phyloP scores from a whole-genome alignment of 208 protist genomes.

The Acanthamoeba culbertsoni region DNA sequence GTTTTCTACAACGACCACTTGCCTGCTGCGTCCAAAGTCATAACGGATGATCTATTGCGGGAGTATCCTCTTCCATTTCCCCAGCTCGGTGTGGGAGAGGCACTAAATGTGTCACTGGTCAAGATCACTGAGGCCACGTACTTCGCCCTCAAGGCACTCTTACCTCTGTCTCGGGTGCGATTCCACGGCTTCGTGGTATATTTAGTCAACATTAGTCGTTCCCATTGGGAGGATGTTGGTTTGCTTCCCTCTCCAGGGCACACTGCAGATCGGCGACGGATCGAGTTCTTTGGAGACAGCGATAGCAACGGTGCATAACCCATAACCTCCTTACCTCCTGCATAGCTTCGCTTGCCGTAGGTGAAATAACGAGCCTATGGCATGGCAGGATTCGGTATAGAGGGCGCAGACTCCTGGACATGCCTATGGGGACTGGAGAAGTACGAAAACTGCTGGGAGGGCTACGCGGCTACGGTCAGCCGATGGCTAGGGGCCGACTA shows the following conservation, averaged over 20 bases:
- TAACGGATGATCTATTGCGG: neutral
- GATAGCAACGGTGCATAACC: neutral
- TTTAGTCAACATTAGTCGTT: neutral
- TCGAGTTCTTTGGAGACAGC: slow-evolving; percentile 21
- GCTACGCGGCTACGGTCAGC: neutral
- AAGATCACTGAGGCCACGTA: slow-evolving; percentile 34
- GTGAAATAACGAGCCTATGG: neutral
- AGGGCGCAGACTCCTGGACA: slow-evolving; percentile 5
- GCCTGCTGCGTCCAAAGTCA: neutral
- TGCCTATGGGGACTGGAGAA: neutral
- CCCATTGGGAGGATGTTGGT: neutral
- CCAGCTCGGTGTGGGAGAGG: neutral
- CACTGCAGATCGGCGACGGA: neutral
- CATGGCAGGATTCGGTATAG: neutral
- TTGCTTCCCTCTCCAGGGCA: neutral
- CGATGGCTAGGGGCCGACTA: slow-evolving; percentile 21
- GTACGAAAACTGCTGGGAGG: slow-evolving; percentile 31
- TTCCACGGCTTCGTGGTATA: slow-evolving; percentile 18
- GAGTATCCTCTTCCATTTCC: neutral
- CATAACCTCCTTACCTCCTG: neutral
- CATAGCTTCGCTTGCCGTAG: neutral
- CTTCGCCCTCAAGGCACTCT: neutral
- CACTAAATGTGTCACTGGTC: neutral
- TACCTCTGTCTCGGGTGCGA: neutral
- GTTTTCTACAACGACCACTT: neutral